Base-by-base conservation (phyloP, 1,284 basidiomycete species). In the Sphagnurus paluster region DNA sequence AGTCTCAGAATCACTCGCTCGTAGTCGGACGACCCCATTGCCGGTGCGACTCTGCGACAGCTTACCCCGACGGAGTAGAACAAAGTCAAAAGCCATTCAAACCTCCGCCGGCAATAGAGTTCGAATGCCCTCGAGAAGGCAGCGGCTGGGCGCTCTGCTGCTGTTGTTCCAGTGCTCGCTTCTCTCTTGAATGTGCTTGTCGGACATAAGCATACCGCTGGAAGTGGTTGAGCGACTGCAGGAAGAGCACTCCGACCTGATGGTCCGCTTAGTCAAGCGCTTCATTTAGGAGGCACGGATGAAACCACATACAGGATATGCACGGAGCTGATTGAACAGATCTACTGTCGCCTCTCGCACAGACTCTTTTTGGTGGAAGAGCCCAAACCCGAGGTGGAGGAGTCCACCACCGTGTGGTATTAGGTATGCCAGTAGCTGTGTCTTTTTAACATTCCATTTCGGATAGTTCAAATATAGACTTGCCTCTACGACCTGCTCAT, bases 401-500 rank as follows among this genome's bases (percentile, higher is more conserved):
- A 98, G 70, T 0, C 96, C 96, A 29, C 93, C 91, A 5, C 77
- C 74, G 57, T 94, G 87, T 2, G 86, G 80, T 5, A 94, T 85
- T 25, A 88, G 67, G 47, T 80, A 74, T 1, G 93, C 80, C 16
- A 98, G 71, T 9, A 98, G 73, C 93, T 97, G n/a, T n/a, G n/a
- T n/a, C n/a, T n/a, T n/a, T n/a, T n/a, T n/a, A n/a, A n/a, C n/a
- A n/a, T n/a, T n/a, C n/a, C n/a, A n/a, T n/a, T n/a, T n/a, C n/a
- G n/a, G n/a, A n/a, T n/a, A n/a, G n/a, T n/a, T n/a, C n/a, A 30
- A 9, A 26, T 17, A n/a, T 26, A 25, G 13, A 65, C 79, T 49
- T 57, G 92, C 94, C 79, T 98, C 93, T 4, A 91, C 78, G 2
- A 94, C 86, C 67, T 97, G 90, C 43, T 94, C 90, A 58, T 96